These are phyloP conservation scores for Cladosporium sp. DNA, from an alignment of 2,329 filamentous ascomycete species.

Conservation along the genomic window DNA sequence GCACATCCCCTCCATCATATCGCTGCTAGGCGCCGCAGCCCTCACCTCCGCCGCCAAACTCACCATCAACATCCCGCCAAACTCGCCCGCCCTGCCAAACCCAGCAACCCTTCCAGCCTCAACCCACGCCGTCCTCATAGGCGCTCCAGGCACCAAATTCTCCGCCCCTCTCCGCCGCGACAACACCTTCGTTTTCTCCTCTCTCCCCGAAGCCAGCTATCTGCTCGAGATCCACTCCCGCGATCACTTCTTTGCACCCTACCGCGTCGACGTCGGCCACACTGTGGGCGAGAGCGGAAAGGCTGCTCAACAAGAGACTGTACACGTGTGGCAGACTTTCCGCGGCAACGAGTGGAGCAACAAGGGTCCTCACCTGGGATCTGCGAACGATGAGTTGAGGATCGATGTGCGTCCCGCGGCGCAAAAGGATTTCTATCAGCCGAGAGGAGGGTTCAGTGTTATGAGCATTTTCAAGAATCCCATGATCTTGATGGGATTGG, in stretches of 20 bases:
- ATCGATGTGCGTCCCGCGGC: conserved; percentile 62
- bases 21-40: conserved; percentile 20
- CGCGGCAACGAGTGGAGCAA: conserved; percentile 88
- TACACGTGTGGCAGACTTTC: conserved; percentile 77
- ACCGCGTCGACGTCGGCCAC: conserved; percentile 68
- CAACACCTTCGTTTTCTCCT: conserved; percentile 72
- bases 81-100: conserved; percentile 38
- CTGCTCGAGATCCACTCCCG: conserved; percentile 74
- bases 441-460: conserved; percentile 63
- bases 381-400: conserved; percentile 40
- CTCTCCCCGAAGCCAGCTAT: conserved; percentile 70
- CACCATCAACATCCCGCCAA: conserved; percentile 50
- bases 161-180: conserved; percentile 62
- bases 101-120: conserved; percentile 50
- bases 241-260: conserved; percentile 70
- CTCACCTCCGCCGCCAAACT: conserved; percentile 39
- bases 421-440: conserved; percentile 70
- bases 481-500: conserved; percentile 89
- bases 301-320: conserved; percentile 38
- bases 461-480: conserved; percentile 83
- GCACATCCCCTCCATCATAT: neutral
- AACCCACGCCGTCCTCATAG: conserved; percentile 59
- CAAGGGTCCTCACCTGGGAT: conserved; percentile 61
- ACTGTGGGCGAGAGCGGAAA: conserved; percentile 28
- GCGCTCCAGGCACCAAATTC: conserved; percentile 39